phyloP scores from a whole-genome alignment of 2,329 filamentous ascomycete genomes.

The Metarhizium brunneum region DNA sequence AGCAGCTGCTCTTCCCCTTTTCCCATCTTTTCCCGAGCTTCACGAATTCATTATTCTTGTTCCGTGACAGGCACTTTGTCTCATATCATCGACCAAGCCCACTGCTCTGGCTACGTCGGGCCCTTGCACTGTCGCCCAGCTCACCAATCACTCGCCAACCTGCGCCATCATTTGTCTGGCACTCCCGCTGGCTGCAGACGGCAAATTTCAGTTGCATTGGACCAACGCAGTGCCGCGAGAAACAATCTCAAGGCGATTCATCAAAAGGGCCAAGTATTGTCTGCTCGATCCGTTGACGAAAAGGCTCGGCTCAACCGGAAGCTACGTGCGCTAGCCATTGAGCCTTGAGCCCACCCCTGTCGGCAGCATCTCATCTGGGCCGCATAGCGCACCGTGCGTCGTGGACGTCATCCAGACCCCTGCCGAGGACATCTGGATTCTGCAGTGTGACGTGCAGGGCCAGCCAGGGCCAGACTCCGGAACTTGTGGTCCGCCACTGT shows the following conservation, averaged over 20 bases:
- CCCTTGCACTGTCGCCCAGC: background rate
- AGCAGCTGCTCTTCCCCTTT: background rate
- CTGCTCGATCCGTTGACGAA: background rate
- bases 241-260: background rate
- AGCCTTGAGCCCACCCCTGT: background rate
- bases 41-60: background rate
- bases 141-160: background rate
- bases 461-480: background rate
- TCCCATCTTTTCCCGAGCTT: background rate
- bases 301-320: background rate
- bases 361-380: background rate
- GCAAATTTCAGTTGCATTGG: background rate
- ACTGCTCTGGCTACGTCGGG: background rate
- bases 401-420: background rate
- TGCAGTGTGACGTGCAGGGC: background rate
- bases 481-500: constrained; percentile 1
- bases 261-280: background rate
- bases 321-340: background rate
- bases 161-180: background rate
- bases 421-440: too few species aligned
- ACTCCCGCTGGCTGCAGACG: background rate
- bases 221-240: background rate
- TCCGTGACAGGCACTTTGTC: background rate
- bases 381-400: background rate
- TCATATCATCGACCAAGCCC: background rate